A percentile compares a stretch with the other conserved stretches of the same genome.
Conservation (phyloP, 2,329 filamentous ascomycete genomes). For the Botrytis fragariae region DNA sequence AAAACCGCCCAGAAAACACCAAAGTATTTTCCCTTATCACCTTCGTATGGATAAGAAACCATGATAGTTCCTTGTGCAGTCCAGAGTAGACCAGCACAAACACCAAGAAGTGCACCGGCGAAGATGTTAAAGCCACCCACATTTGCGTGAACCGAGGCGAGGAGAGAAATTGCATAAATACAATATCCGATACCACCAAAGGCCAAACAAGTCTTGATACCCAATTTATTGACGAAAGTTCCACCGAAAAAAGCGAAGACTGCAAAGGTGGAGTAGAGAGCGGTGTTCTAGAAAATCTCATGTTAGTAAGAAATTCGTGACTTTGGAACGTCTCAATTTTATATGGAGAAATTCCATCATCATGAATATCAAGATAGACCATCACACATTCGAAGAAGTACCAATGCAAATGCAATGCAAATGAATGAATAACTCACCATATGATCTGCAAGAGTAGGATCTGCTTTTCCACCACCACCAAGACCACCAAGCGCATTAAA, state of each 20-base stretch:
- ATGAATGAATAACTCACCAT: constrained; percentile 32
- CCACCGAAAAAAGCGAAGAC: constrained; percentile 69
- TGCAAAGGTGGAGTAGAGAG: constrained; percentile 51
- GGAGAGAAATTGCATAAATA: constrained; percentile 69
- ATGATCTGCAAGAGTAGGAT: constrained; percentile 51
- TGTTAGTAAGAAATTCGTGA: constrained; percentile 10
- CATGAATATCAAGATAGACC: not conserved
- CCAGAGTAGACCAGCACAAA: constrained; percentile 80
- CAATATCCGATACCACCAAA: constrained; percentile 76
- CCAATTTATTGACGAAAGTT: constrained; percentile 74
- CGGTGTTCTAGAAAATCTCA: constrained; percentile 38
- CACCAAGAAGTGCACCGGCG: constrained; percentile 70
- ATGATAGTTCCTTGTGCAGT: constrained; percentile 81
- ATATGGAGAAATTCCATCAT: not conserved
- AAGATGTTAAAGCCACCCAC: constrained; percentile 72
- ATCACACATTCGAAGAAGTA: not conserved
- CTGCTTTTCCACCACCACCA: constrained; percentile 61
- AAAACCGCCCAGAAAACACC: constrained; percentile 95
- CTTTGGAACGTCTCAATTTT: not conserved
- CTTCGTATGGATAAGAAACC: constrained; percentile 84
- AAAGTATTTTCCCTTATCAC: constrained; percentile 83
- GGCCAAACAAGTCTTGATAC: constrained; percentile 64
- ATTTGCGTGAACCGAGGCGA: constrained; percentile 67
- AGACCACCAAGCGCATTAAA: constrained; percentile 66
- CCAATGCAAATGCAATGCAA: not conserved